Evolutionary conservation across 2,329 filamentous ascomycete genomes (phyloP), one percentile per base, ranked within the genome.

Genomic region (Aspergillus felis): DNA sequence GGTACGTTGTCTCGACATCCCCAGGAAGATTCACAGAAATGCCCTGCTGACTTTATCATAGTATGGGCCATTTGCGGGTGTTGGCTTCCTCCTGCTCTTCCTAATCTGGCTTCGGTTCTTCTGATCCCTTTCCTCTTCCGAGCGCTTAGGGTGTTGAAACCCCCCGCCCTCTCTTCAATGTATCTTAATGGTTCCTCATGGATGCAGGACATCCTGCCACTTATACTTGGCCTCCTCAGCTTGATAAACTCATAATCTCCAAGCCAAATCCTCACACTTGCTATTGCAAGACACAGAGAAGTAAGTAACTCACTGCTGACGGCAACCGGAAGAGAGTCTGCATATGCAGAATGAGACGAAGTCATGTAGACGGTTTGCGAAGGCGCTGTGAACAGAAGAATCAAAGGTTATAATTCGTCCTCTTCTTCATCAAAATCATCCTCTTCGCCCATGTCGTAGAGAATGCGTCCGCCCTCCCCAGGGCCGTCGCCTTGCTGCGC

Each of bases 371-470:
- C 12, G 22, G 44, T 14, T 47, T 12, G 20, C 3, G 22, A 14
- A 27, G 44, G 4, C 20, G 10, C 4, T 47, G 22, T 47, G 20
- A 14, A 12, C 12, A 14, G 44, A 22, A 41, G 24, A 46, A 50
- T 42, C n/a, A 20, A 47, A 47, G 12, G 9, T 75, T 71, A 92
- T 64, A 93, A 92, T 76, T 97, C 92, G 76, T 97, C 92, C 68
- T 97, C 92, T 69, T 96, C 92, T 58, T 96, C 92, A 66, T 96
- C 92, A 76, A 97, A 97, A 72, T 97, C 92, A 74, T 99, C 94
- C 77, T 97, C 94, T 61, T 87, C 84, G 1, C 92, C 93, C 90
- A 97, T 96, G 66, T 97, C 93, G 72, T 99, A 99, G 68, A 99
- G 71, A 63, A 99, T 99, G 59, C 93, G 83, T 0, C 94, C 94